Base-by-base conservation (phyloP, 208 protist species). In the Blastocrithidia nonstop region DNA sequence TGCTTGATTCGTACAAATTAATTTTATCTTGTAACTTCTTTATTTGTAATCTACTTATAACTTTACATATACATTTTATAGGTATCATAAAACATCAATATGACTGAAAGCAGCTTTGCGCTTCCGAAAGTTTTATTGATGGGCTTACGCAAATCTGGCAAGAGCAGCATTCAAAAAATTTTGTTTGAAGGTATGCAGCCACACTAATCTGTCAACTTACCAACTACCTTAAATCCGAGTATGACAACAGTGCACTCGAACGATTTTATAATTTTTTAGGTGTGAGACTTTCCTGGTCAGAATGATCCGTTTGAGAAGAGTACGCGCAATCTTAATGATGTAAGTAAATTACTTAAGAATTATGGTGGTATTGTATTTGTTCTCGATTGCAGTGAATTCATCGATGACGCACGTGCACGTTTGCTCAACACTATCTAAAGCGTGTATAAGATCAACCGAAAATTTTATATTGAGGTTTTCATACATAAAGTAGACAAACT, bases 151-250 rank as follows among this genome's bases (percentile, higher is more conserved):
- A 93, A 87, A 61, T 88, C 78, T 9, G 83, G 83, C 15, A 93
- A 93, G 46, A 93, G 75, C 33, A 93, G 83, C 55, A 93, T 93
- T 52, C 83, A 93, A 39, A 83, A 86, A 44, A 79, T 93, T 35
- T 78, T 93, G 2, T 93, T 93, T 54, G 72, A 86, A 22, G 73
- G 73, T 31, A 88, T 93, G 79, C 68, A 83, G 61, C 78, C 83
- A 19, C 74, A 93, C 50, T 71, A 93, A 42, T 80, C 75, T 0
- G 66, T 70, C 13, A 79, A 76, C 45, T 61, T 93, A 17, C 61
- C 75, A 13, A 87, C 83, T 8, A 93, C 83, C 0, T 78, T 93
- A 35, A 70, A 82, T 33, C 66, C 83, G 1, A 73, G 79, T 22
- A 86, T 77, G 56, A 78, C 50, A 37, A 71, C 59, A 1, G 72